Evolutionary conservation across 371 early-diverging fungal genomes (phyloP), one percentile per base, ranked within the genome.

Genomic region (Mucor saturninus): DNA sequence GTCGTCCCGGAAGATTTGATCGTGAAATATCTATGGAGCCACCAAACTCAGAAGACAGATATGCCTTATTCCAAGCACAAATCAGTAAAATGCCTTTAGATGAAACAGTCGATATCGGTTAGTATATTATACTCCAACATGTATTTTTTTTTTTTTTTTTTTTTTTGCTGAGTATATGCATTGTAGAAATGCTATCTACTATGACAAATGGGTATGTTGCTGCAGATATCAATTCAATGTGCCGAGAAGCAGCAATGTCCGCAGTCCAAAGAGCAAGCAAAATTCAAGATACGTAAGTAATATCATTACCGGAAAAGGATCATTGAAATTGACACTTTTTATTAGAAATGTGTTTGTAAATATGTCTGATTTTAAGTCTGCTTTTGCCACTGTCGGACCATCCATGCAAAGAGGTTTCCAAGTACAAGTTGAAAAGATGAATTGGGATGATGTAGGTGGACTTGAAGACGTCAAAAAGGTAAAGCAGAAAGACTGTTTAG

Each of bases 1-100:
- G 99, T 37, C 80, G 99, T 53, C 99, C 98, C 26, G 99, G 99
- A 38, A 79, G 96, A 68, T 96, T 99, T 62, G 99, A 99, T 75
- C 90, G 97, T 8, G 98, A 98, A 75, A 83, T 99, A 28, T 74
- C 82, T 2, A 87, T 99, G 39, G 94, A 92, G 43, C 86, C 89
- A 7, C 98, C 98, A 0, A 74, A 83, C 51, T 86, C 80, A 46
- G 55, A 58, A 6, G 83, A 85, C 11, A 83, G 98, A 37, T 62
- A 68, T 13, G 59, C 77, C 28, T 89, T 97, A 6, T 72, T 98
- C 48, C 30, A 70, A 5, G 67, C 79, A 2, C 76, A 91, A 58
- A 75, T 87, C 31, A 60, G 64, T 7, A 72, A 67, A 9, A 83
- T 93, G 85, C 83, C 89, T 0, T 56, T 91, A 11, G 80, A 63